Base-by-base conservation (phyloP, 768 basidiomycete species). In the Tricholoma saponaceum region DNA sequence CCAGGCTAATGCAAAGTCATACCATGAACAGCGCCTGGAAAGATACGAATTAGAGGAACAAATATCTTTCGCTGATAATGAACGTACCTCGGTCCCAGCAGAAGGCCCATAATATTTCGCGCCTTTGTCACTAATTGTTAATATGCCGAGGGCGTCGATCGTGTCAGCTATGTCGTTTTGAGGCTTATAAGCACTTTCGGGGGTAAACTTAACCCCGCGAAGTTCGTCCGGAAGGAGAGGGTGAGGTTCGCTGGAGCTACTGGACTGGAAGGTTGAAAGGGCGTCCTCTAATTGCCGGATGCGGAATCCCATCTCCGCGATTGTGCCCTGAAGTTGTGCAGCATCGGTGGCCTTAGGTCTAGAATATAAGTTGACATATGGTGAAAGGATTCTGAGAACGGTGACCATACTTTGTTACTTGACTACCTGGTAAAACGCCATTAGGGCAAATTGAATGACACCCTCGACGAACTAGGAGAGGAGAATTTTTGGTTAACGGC, bases 91-190 rank as follows among this genome's bases (percentile, higher is more conserved):
- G 23, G 88, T 81, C 22, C 87, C 88, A 12, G 85, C 88, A 10
- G 88, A 85, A 35, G 83, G 85, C 22, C 89, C 89, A 62, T 87
- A 88, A 69, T 88, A 91, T 66, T 84, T 86, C 9, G 81, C 51
- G 4, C 87, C 89, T 46, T 80, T 76, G 53, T 86, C 86, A 4
- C 83, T 83, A 43, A 91, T 83, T 1, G 88, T 86, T 51, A 91
- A 74, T 1, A 87, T 89, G 2, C 89, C 89, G 39, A 86, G 70
- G 13, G 85, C 85, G 69, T 83, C 79, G 52, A 86, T 73, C 5
- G 75, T 70, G 25, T 72, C 72, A 5, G 64, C 60, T 7, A 54
- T 51, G 16, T 68, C 66, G 33, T 54, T 55, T 13, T 4, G 14
- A 51, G 59, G 55, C 22, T 62, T 32, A 54, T 71, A 58, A 5